Percentiles rank a stretch among this genome's conserved stretches.
phyloP scores from a whole-genome alignment of 169 alveolate genomes.

The Plasmodium malariae region DNA sequence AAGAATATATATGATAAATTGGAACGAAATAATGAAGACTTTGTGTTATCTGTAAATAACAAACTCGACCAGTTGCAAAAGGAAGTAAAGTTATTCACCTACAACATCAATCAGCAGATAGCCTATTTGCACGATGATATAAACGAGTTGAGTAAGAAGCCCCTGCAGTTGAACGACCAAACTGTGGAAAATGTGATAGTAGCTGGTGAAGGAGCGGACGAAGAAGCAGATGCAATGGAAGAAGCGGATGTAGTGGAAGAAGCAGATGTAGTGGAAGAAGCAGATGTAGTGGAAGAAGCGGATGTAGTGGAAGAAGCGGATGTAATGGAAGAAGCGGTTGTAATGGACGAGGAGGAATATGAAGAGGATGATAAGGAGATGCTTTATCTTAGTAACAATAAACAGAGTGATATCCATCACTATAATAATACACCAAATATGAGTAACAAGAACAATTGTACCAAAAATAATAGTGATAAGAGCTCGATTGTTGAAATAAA shows the following conservation, averaged over 20 bases:
- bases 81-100: slow-evolving; percentile 24
- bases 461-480: not conserved
- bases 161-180: slow-evolving; percentile 1
- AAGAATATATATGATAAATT: slow-evolving; percentile 44
- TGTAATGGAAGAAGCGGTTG: not conserved
- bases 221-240: too few relatives aligned
- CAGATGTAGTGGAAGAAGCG: not conserved
- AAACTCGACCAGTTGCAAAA: slow-evolving; percentile 35
- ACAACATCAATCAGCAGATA: slow-evolving; percentile 30
- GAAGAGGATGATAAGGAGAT: not conserved
- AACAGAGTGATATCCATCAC: too few relatives aligned
- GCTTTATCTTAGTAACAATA: too few relatives aligned
- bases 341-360: not conserved
- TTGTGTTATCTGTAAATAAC: slow-evolving; percentile 4
- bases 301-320: not conserved
- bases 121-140: slow-evolving; percentile 25
- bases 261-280: not conserved
- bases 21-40: slow-evolving; percentile 24
- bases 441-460: not conserved
- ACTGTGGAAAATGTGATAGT: not conserved
- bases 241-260: not conserved
- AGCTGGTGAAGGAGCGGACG: not conserved
- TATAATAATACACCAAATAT: not conserved
- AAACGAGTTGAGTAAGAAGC: not conserved
- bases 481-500: slow-evolving; percentile 10